Base-by-base conservation (phyloP, 768 basidiomycete genomes). In the Leccinum barrowsii region DNA sequence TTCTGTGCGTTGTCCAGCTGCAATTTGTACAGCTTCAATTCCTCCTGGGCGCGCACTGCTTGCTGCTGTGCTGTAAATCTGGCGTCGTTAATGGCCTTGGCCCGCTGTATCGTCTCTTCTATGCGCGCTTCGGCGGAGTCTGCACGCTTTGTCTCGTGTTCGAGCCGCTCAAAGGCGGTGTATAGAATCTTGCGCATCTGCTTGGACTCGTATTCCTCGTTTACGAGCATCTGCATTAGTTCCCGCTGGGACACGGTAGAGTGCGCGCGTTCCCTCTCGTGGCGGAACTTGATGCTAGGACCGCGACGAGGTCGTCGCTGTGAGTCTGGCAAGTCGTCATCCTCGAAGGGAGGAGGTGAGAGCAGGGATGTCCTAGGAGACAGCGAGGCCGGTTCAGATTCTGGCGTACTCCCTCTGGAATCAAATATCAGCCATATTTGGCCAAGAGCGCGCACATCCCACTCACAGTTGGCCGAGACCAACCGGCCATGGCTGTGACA, bases 1-100 rank as follows among this genome's bases (percentile, higher is more conserved):
- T 74, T 75, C 62, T 86, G 84, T 15, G 86, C 85, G 34, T 78
- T 73, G 17, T 82, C 80, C 26, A 85, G 70, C 74, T 85, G 83
- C 1, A 81, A 51, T 65, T 83, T 85, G 65, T 85, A 87, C 54
- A 85, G 54, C 50, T 74, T 71, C 49, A 86, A 65, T 60, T 87
- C 85, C 32, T 83, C 78, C 51, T 75, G 74, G 11, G 74, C 69
- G 30, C 66, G 67, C 11, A 61, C 48, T 2, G 70, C 68, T 17
- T 71, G 70, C 47, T 74, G 66, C 63, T 67, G 70, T 53, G 63
- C 75, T 61, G 59, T 7, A 1, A 69, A 22, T 8, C 72, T 64
- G 1, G 73, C 72, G 2, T 76, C 72, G 22, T 73, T 72, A 56
- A 77, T 65, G 30, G 67, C 62, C 4, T 66, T 68, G 5, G 67